Evolutionary conservation across 106 monocot genomes (phyloP).

Genomic region (Agapanthus africanus): DNA sequence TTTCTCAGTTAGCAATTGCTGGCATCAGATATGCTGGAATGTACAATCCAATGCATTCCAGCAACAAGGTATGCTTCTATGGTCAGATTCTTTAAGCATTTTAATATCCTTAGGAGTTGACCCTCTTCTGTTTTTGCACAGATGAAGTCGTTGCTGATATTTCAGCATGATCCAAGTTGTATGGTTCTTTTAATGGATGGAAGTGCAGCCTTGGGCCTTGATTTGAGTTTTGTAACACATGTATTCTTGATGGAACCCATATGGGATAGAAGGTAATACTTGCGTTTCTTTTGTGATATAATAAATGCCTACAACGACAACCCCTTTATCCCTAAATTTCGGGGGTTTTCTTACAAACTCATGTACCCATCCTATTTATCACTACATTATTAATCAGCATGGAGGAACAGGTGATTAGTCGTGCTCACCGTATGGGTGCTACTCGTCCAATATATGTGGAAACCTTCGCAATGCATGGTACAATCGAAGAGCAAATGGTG

Average conservation of each 20-base stretch:
- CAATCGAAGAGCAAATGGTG: constrained; percentile 98
- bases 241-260: constrained; percentile 99
- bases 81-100: not conserved
- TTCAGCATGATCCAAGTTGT: constrained; percentile 69
- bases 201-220: constrained; percentile 94
- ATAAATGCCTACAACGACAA: too few relatives aligned
- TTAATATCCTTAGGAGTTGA: not conserved
- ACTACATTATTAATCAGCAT: too few relatives aligned
- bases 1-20: constrained; percentile 54
- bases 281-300: constrained; percentile 6
- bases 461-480: constrained; percentile 91
- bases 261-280: constrained; percentile 88
- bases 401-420: constrained; percentile 98
- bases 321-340: too few relatives aligned
- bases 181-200: constrained; percentile 96
- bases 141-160: constrained; percentile 72
- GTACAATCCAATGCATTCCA: constrained; percentile 86
- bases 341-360: too few relatives aligned
- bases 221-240: constrained; percentile 87
- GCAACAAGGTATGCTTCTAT: constrained; percentile 55
- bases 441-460: constrained; percentile 86
- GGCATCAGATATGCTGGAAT: constrained; percentile 73
- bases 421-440: constrained; percentile 99
- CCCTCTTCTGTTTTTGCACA: constrained; percentile 19
- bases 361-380: too few relatives aligned